phyloP scores from a whole-genome alignment of 371 early-diverging fungal species.

The Lichtheimia corymbifera region DNA sequence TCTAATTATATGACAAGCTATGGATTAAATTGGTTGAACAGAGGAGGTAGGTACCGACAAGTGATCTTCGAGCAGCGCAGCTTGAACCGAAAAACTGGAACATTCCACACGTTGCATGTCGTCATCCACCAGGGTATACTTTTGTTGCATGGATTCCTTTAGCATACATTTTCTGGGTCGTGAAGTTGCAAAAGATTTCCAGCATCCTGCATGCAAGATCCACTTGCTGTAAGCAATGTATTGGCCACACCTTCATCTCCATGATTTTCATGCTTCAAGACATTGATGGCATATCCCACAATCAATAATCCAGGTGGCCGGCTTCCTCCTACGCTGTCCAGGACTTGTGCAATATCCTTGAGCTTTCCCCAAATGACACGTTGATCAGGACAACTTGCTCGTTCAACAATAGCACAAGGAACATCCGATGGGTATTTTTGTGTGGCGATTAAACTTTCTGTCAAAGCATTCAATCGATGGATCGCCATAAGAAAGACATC shows the following conservation, averaged over 20 bases:
- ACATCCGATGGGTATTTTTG: constrained; percentile 63
- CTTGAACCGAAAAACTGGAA: too few species aligned
- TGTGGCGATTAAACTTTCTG: constrained; percentile 51
- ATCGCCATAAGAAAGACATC: constrained; percentile 90
- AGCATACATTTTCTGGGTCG: constrained; percentile 48
- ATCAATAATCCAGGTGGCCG: constrained; percentile 79
- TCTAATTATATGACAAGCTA: too few species aligned
- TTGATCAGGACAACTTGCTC: constrained; percentile 75
- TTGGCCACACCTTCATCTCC: constrained; percentile 35
- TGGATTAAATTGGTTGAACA: too few species aligned
- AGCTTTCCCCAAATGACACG: constrained; percentile 64
- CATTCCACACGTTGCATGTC: too few species aligned
- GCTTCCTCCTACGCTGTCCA: constrained; percentile 68
- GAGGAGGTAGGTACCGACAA: too few species aligned
- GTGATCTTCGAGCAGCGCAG: too few species aligned
- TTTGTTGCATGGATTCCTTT: not conserved
- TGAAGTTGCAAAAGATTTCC: constrained; percentile 35
- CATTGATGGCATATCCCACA: constrained; percentile 61
- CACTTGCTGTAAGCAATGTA: constrained; percentile 20
- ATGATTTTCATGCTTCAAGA: constrained; percentile 38
- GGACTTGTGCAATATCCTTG: constrained; percentile 55
- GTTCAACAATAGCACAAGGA: constrained; percentile 76
- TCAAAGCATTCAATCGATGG: constrained; percentile 65
- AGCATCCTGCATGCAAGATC: constrained; percentile 1
- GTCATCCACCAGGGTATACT: too few species aligned